These are phyloP conservation scores for Tolypocladium cylindrosporum DNA, from an alignment of 2,329 filamentous ascomycete genomes.

Conservation along the genomic window DNA sequence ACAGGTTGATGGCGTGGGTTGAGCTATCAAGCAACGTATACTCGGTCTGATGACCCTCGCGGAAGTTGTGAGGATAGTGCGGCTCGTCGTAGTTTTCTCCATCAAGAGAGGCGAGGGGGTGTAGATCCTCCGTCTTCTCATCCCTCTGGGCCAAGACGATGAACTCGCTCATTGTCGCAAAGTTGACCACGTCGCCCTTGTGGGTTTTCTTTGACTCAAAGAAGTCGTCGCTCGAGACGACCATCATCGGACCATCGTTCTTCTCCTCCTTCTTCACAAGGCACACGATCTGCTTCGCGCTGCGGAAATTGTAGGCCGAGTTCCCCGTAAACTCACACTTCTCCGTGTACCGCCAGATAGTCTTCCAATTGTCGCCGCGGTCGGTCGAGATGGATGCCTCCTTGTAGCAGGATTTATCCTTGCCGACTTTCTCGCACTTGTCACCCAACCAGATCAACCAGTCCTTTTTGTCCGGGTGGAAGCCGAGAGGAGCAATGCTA, in stretches of 20 bases:
- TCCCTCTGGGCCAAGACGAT: conserved; percentile 78
- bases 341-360: conserved; percentile 61
- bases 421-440: conserved; percentile 49
- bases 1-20: conserved; percentile 87
- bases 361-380: conserved; percentile 71
- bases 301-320: conserved; percentile 42
- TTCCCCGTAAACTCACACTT: conserved; percentile 82
- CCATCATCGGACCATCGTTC: conserved; percentile 50
- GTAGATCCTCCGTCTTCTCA: conserved; percentile 56
- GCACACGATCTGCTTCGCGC: conserved; percentile 49
- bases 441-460: conserved; percentile 88
- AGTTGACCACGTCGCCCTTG: conserved; percentile 59
- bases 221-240: conserved; percentile 71
- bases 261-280: conserved; percentile 45
- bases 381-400: conserved; percentile 71
- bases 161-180: conserved; percentile 94
- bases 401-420: conserved; percentile 51
- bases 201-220: conserved; percentile 52
- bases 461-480: conserved; percentile 77
- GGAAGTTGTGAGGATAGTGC: conserved; percentile 77
- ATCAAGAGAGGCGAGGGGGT: conserved; percentile 76
- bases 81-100: conserved; percentile 74
- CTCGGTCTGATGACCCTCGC: conserved; percentile 64
- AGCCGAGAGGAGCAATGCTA: conserved; percentile 45
- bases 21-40: conserved; percentile 95